phyloP scores from a whole-genome alignment of 129 eudicot genomes.

The Glebionis coronaria region DNA sequence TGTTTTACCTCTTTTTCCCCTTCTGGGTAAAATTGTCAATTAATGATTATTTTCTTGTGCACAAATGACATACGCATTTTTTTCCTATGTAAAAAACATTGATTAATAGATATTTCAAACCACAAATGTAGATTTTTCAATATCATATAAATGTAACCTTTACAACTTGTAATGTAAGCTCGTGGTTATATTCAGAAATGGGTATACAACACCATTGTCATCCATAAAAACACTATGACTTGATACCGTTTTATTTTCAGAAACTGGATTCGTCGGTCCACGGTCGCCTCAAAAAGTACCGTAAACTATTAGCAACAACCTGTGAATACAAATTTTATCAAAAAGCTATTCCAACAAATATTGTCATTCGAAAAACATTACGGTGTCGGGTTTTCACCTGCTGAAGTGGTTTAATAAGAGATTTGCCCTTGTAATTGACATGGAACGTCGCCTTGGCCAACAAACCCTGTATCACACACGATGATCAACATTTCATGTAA shows the following conservation, averaged over 20 bases:
- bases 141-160: constrained; percentile 29
- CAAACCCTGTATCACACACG: constrained; percentile 51
- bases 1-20: no score
- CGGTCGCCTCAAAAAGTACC: constrained; percentile 92
- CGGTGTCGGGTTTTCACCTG: constrained; percentile 50
- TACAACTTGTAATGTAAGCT: constrained; percentile 27
- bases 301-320: constrained; percentile 86
- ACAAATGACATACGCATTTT: background rate
- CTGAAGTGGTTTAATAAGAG: constrained; percentile 83
- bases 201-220: constrained; percentile 17
- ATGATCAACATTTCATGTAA: no score
- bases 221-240: constrained; percentile 14
- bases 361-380: background rate
- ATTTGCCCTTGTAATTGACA: constrained; percentile 77
- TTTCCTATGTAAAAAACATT: background rate
- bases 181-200: constrained; percentile 17
- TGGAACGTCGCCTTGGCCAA: constrained; percentile 97
- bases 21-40: background rate
- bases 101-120: background rate
- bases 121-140: constrained; percentile 17
- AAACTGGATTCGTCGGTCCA: constrained; percentile 88
- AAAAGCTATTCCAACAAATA: background rate
- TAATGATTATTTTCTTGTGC: background rate
- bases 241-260: constrained; percentile 34
- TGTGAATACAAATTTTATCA: constrained; percentile 24